Evolutionary conservation across 2,329 filamentous ascomycete genomes (phyloP).

Genomic region (Epichloe typhina): DNA sequence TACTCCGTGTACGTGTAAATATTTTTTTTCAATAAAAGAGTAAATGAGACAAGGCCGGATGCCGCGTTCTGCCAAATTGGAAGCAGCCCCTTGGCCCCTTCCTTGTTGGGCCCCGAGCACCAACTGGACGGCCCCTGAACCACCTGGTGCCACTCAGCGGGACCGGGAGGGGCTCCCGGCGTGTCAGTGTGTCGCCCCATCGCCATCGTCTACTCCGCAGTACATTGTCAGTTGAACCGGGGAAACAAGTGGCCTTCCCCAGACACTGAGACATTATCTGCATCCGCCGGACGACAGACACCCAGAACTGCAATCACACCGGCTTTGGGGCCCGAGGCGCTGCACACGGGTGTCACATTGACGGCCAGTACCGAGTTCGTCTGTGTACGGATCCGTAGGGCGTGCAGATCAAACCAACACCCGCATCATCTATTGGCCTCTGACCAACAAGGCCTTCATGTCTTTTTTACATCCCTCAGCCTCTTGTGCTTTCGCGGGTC

Average conservation of each 20-base stretch:
- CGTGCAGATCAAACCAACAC: no score
- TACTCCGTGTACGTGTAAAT: no score
- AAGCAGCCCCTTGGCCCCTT: neutral
- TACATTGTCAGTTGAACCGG: neutral
- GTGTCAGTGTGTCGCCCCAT: no score
- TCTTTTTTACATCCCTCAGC: slow-evolving; percentile 22
- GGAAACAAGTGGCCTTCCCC: neutral
- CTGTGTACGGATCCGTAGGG: no score
- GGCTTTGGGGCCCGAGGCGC: no score
- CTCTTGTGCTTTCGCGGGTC: slow-evolving; percentile 63
- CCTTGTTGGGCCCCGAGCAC: no score
- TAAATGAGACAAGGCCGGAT: neutral
- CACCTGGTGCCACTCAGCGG: neutral
- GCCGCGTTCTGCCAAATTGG: neutral
- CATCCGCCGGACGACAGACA: neutral
- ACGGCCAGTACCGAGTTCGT: neutral
- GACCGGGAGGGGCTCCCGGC: slow-evolving; percentile 1
- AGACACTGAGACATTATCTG: neutral
- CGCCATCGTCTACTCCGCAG: no score
- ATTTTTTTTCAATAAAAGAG: neutral
- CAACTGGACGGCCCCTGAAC: no score
- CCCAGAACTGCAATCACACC: no score
- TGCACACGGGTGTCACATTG: neutral
- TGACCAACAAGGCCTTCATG: no score
- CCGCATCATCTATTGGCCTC: no score